A percentile compares a stretch with the other conserved stretches of the same genome.
phyloP scores from a whole-genome alignment of 1,284 basidiomycete genomes.

The Phlebopus sp. region DNA sequence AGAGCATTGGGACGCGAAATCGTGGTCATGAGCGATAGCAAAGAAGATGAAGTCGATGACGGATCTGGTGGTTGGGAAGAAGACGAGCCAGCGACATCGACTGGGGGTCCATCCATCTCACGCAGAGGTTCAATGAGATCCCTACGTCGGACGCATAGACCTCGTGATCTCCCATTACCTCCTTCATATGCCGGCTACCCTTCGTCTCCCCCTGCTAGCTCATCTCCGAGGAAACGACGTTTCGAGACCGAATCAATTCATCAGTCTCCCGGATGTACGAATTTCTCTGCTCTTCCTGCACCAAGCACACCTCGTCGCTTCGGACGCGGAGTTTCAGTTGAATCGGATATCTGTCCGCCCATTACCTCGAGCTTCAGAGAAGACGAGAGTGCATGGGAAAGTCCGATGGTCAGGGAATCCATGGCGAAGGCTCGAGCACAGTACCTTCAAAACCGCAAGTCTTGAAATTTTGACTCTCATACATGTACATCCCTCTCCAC shows the following conservation, averaged over 20 bases:
- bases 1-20: slow-evolving; percentile 67
- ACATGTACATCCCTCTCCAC: neutral
- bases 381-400: slow-evolving; percentile 48
- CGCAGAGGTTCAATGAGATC: slow-evolving; percentile 29
- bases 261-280: slow-evolving; percentile 18
- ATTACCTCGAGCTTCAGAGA: slow-evolving; percentile 29
- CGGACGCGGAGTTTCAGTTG: slow-evolving; percentile 28
- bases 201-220: slow-evolving; percentile 25
- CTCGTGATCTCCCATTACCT: slow-evolving; percentile 26
- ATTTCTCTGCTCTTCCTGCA: slow-evolving; percentile 10
- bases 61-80: slow-evolving; percentile 70
- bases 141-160: slow-evolving; percentile 25
- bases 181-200: slow-evolving; percentile 29
- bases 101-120: slow-evolving; percentile 23
- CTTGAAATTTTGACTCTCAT: slow-evolving; percentile 9
- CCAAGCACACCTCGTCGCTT: slow-evolving; percentile 16
- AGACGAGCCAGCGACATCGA: slow-evolving; percentile 34
- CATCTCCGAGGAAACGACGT: slow-evolving; percentile 32
- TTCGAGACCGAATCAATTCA: slow-evolving; percentile 26
- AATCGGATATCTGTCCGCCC: slow-evolving; percentile 26
- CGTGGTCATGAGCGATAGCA: slow-evolving; percentile 66
- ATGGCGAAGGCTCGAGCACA: slow-evolving; percentile 60
- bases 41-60: slow-evolving; percentile 72
- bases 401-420: slow-evolving; percentile 56
- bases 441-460: slow-evolving; percentile 25